Evolutionary conservation across 2,329 filamentous ascomycete genomes (phyloP).

Genomic region (Pseudogymnoascus sp.): DNA sequence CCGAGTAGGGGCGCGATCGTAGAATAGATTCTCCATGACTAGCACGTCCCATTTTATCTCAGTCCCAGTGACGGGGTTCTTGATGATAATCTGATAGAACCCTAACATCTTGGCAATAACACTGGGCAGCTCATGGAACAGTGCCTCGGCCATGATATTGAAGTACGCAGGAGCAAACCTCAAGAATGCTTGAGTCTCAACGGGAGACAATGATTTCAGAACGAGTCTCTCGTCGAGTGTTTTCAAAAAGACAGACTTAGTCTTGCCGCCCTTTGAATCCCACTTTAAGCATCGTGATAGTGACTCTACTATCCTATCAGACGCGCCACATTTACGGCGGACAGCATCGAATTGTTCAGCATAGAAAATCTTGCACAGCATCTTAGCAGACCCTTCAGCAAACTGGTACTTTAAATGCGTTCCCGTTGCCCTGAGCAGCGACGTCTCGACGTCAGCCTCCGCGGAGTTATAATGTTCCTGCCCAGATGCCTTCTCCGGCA

Average conservation of each 20-base stretch:
- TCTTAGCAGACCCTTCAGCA: constrained; percentile 83
- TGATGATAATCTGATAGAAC: constrained; percentile 95
- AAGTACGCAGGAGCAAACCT: constrained; percentile 97
- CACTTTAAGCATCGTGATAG: constrained; percentile 93
- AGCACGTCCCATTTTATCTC: constrained; percentile 93
- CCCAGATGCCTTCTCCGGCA: neutral
- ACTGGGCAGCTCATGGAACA: constrained; percentile 91
- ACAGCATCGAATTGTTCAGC: constrained; percentile 96
- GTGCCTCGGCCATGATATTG: constrained; percentile 88
- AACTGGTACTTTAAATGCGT: constrained; percentile 97
- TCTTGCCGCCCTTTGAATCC: constrained; percentile 97
- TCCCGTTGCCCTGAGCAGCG: constrained; percentile 73
- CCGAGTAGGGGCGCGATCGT: constrained; percentile 81
- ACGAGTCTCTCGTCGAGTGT: constrained; percentile 92
- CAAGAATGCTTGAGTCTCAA: constrained; percentile 90
- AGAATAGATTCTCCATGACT: constrained; percentile 97
- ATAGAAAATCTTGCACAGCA: constrained; percentile 98
- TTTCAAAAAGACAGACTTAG: constrained; percentile 94
- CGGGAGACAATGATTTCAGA: constrained; percentile 67
- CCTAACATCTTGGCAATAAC: constrained; percentile 99
- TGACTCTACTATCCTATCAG: constrained; percentile 90
- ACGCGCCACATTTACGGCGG: constrained; percentile 82
- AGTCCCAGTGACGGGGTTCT: constrained; percentile 81
- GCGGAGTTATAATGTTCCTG: constrained; percentile 27
- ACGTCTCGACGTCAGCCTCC: constrained; percentile 74